Evolutionary conservation across 106 monocot genomes (phyloP).

Genomic region (Allium fistulosum): DNA sequence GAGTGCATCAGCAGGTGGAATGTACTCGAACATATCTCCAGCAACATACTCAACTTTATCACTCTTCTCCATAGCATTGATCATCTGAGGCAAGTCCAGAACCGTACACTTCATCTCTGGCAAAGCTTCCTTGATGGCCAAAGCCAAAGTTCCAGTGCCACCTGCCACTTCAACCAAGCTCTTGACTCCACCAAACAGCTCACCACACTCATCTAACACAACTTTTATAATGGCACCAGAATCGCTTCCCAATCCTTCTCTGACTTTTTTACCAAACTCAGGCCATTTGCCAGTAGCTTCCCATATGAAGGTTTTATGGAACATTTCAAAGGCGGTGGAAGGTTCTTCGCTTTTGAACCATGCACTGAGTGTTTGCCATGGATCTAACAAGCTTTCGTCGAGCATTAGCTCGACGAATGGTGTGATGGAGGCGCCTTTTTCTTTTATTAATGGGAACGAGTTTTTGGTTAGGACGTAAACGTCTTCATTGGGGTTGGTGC

Average conservation of each 20-base stretch:
- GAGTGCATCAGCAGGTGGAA: conserved; percentile 19
- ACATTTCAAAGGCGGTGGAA: conserved; percentile 7
- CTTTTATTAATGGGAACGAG: not conserved
- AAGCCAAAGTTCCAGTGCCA: conserved; percentile 4
- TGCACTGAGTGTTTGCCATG: not conserved
- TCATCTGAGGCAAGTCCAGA: conserved; percentile 22
- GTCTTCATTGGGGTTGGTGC: not conserved
- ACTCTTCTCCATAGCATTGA: conserved; percentile 1
- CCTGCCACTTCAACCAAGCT: conserved; percentile 22
- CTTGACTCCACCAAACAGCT: not conserved
- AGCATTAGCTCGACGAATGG: conserved; percentile 12
- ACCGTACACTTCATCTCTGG: conserved; percentile 17
- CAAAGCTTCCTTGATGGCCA: conserved; percentile 10
- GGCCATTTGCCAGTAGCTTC: not conserved
- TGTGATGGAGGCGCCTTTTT: conserved; percentile 3
- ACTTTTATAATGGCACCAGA: conserved; percentile 1
- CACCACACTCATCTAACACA: not conserved
- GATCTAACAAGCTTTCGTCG: not conserved
- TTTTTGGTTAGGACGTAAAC: conserved; percentile 7
- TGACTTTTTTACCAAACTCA: not conserved
- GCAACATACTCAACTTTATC: conserved; percentile 11
- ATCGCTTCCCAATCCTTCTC: conserved; percentile 16
- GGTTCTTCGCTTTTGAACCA: conserved; percentile 5
- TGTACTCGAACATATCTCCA: conserved; percentile 28
- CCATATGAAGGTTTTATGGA: conserved; percentile 6